Percentiles rank a stretch among this genome's conserved stretches.
These are phyloP conservation scores for Athelia sp. DNA, from an alignment of 1,284 basidiomycete species.

Conservation along the genomic window DNA sequence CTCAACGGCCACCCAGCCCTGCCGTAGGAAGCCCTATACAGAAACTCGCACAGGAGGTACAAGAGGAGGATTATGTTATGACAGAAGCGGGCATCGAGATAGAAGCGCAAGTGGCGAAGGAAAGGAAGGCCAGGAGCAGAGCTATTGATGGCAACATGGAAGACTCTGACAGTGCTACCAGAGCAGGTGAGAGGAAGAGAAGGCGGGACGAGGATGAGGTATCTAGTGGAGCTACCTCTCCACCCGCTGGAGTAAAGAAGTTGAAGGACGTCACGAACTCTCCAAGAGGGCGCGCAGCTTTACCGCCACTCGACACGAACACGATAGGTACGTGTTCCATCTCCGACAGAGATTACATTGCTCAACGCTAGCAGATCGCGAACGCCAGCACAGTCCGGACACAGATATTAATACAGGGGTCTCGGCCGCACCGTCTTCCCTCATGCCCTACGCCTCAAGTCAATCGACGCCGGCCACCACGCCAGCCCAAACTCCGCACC, in stretches of 20 bases:
- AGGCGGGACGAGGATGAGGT: conserved; percentile 31
- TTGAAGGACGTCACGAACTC: conserved; percentile 67
- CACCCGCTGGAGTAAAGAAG: conserved; percentile 37
- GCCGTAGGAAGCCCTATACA: conserved; percentile 62
- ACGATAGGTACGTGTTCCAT: conserved; percentile 27
- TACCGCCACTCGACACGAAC: conserved; percentile 33
- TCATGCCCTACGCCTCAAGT: conserved; percentile 31
- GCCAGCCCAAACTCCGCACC: conserved; percentile 25
- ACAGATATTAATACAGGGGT: conserved; percentile 27
- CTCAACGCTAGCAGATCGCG: conserved; percentile 28
- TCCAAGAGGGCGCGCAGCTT: conserved; percentile 27
- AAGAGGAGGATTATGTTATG: conserved; percentile 4
- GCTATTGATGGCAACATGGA: conserved; percentile 20
- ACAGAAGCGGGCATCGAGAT: conserved; percentile 16
- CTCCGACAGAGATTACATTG: conserved; percentile 12
- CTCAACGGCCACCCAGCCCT: conserved; percentile 49
- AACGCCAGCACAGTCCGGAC: conserved; percentile 33
- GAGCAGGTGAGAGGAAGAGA: conserved; percentile 34
- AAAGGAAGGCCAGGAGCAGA: conserved; percentile 27
- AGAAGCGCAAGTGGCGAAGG: conserved; percentile 24
- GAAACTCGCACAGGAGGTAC: conserved; percentile 32
- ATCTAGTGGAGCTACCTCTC: conserved; percentile 10
- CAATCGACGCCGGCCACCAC: conserved; percentile 38
- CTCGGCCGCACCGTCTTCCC: conserved; percentile 24
- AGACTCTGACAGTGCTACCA: conserved; percentile 18